These are phyloP conservation scores for Claviceps arundinis DNA, from an alignment of 2,329 filamentous ascomycete species.

Conservation along the genomic window DNA sequence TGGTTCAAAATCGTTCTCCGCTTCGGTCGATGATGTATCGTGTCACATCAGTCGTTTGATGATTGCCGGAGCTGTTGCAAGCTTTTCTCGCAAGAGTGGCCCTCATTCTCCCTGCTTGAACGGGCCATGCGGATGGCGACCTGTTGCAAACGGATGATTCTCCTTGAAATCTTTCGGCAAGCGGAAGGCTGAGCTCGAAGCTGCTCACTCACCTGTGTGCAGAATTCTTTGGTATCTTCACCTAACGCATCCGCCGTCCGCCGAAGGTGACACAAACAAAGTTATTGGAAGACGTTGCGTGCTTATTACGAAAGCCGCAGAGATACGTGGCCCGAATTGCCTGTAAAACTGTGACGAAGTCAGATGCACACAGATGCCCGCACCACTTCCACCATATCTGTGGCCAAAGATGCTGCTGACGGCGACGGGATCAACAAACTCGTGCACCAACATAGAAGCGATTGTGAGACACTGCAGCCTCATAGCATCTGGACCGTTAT, in stretches of 20 bases:
- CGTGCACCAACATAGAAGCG: not conserved
- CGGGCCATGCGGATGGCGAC: too few relatives aligned
- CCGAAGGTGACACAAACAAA: not conserved
- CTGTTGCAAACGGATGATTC: too few relatives aligned
- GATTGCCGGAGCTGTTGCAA: too few relatives aligned
- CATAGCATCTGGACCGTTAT: not conserved
- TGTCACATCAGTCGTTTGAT: too few relatives aligned
- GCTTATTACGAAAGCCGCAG: not conserved
- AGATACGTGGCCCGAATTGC: not conserved
- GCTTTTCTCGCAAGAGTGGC: too few relatives aligned
- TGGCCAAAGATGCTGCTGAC: not conserved
- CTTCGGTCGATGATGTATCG: too few relatives aligned
- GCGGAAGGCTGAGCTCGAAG: too few relatives aligned
- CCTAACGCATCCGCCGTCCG: not conserved
- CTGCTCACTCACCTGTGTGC: not conserved
- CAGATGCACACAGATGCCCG: not conserved
- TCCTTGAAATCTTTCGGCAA: too few relatives aligned
- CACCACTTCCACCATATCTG: not conserved
- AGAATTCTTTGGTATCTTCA: not conserved
- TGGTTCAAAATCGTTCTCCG: too few relatives aligned
- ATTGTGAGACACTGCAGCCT: not conserved
- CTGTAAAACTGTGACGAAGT: not conserved
- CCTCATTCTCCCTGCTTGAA: too few relatives aligned
- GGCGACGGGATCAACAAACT: not conserved
- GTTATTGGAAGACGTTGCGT: not conserved